phyloP scores from a whole-genome alignment of 805 yeast genomes.

The Lachancea nothofagi region DNA sequence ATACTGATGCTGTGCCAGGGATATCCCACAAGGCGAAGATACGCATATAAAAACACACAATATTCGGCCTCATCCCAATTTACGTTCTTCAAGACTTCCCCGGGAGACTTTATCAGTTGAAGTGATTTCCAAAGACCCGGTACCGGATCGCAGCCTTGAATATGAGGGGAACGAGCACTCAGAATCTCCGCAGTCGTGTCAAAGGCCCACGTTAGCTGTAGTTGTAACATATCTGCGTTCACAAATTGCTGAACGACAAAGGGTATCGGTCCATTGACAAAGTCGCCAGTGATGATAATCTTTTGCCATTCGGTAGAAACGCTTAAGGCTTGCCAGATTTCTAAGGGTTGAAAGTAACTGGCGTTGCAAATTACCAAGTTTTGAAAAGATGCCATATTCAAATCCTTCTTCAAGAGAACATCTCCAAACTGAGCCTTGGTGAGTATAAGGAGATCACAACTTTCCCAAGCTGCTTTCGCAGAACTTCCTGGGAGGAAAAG shows the following conservation, averaged over 20 bases:
- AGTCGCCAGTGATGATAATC: conserved; percentile 5
- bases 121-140: conserved; percentile 2
- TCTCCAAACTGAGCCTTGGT: not conserved
- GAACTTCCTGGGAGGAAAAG: not conserved
- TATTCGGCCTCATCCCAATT: conserved; percentile 45
- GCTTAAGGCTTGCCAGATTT: conserved; percentile 4
- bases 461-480: conserved; percentile 1
- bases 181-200: conserved; percentile 6
- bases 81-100: not conserved
- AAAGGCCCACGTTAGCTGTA: not conserved
- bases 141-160: not conserved
- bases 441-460: conserved; percentile 3
- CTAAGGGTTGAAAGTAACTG: conserved; percentile 5
- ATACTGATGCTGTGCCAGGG: conserved; percentile 37
- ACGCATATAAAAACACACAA: conserved; percentile 41
- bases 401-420: not conserved
- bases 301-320: not conserved
- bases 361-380: conserved; percentile 8
- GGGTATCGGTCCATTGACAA: conserved; percentile 1
- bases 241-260: conserved; percentile 4
- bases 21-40: conserved; percentile 43
- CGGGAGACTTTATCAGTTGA: conserved; percentile 4
- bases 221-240: not conserved
- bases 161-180: conserved; percentile 1
- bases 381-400: not conserved